Evolutionary conservation across 495 filamentous ascomycete genomes (phyloP).

Genomic region (Geoglossum glabrum): DNA sequence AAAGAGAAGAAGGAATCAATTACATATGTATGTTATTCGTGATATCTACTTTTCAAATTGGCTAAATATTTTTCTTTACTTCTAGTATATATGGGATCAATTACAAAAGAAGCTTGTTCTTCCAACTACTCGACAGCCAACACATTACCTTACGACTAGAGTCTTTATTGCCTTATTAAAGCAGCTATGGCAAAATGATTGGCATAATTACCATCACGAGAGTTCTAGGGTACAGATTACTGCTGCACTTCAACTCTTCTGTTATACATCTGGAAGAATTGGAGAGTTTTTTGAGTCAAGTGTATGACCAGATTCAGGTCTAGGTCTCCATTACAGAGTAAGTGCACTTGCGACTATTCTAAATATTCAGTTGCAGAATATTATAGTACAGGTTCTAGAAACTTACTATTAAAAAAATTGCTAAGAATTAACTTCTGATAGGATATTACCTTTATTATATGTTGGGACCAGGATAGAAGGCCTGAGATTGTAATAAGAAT

Average conservation of each 20-base stretch:
- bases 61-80: not conserved
- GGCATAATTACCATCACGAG: slow-evolving; percentile 1
- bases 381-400: not conserved
- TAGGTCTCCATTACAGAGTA: slow-evolving; percentile 3
- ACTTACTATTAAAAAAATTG: not conserved
- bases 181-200: not conserved
- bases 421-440: not conserved
- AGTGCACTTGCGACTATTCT: slow-evolving; percentile 1
- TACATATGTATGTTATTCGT: not conserved
- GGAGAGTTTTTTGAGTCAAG: slow-evolving; percentile 2
- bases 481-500: slow-evolving; percentile 1
- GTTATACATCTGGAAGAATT: slow-evolving; percentile 1
- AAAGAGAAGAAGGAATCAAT: not conserved
- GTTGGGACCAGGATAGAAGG: not conserved
- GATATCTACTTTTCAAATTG: not conserved
- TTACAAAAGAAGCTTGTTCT: not conserved
- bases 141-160: not conserved
- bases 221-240: not conserved
- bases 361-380: slow-evolving; percentile 1
- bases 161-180: slow-evolving; percentile 4
- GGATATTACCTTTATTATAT: not conserved
- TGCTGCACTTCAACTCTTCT: not conserved
- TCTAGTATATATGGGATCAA: not conserved
- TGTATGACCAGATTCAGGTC: not conserved
- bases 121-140: not conserved